Base-by-base conservation (phyloP, 192 early-diverging fungal genomes). In the Backusella tuberculispora region DNA sequence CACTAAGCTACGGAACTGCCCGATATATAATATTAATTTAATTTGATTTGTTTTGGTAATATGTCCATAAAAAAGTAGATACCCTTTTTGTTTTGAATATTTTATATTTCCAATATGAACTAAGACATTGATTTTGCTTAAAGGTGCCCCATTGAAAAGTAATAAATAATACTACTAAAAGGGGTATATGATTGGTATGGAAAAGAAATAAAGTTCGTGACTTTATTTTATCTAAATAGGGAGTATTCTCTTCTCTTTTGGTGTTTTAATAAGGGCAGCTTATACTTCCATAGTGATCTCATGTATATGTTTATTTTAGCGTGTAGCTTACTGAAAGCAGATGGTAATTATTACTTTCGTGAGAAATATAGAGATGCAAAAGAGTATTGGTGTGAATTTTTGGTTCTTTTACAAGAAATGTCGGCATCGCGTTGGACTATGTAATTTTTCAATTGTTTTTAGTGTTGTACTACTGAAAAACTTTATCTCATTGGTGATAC, bases 401-500 rank as follows among this genome's bases (percentile, higher is more conserved):
- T 60, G 21, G 53, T 24, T 60, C 53, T 10, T 60, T 60, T 7
- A 60, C 53, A 26, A 60, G n/a, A 56, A 21, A 21, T 56, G 19
- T 21, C 19, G 50, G 50, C 17, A 56, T 56, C 19, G 17, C 50
- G 19, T 21, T 56, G 50, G 53, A 60, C 21, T 60, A 60, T 60
- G 53, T 60, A 60, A 50, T 21, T 50, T 19, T 60, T 60, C 53
- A 60, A 26, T 60, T 24, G 26, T 24, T 60, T 13, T 26, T 60
- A 60, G 53, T 24, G 26, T 60, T 60, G 53, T 60, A 60, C 53
- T 24, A 60, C 53, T 26, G 21, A 26, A 60, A 60, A 60, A 60
- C 53, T 26, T 60, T 60, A 60, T 60, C 53, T 60, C 53, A 60
- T 60, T 60, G 53, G 53, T 60, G 53, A 26, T 26, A 60, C 53